phyloP scores from a whole-genome alignment of 495 filamentous ascomycete genomes.

The Polyplosphaeria fusca region DNA sequence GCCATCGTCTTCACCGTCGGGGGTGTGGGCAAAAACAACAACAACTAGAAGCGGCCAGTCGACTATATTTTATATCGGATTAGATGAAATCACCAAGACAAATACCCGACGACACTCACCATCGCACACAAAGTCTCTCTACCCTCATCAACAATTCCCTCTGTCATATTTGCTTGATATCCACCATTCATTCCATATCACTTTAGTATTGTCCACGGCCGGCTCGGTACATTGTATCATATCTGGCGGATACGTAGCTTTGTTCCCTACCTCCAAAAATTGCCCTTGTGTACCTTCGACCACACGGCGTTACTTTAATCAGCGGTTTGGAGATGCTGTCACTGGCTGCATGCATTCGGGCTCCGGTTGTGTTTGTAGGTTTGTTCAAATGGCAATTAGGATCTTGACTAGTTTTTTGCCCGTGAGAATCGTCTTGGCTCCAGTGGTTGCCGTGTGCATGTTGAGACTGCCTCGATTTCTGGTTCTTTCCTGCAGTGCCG shows the following conservation, averaged over 20 bases:
- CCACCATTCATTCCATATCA: slow-evolving; percentile 20
- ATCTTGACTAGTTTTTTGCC: too few relatives aligned
- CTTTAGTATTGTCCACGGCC: slow-evolving; percentile 32
- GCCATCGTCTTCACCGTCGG: slow-evolving; percentile 27
- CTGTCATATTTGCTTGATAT: not conserved
- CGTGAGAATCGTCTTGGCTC: too few relatives aligned
- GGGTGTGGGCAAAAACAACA: slow-evolving; percentile 14
- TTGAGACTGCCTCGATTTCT: too few relatives aligned
- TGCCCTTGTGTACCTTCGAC: slow-evolving; percentile 2
- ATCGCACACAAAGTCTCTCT: not conserved
- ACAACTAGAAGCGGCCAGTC: not conserved
- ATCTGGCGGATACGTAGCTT: slow-evolving; percentile 24
- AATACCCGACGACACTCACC: not conserved
- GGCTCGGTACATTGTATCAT: slow-evolving; percentile 32
- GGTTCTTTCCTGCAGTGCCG: too few relatives aligned
- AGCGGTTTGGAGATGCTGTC: slow-evolving; percentile 9
- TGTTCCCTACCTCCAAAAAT: slow-evolving; percentile 1
- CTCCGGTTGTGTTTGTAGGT: not conserved
- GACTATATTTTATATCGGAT: not conserved
- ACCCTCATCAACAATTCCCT: not conserved
- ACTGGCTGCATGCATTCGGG: slow-evolving; percentile 20
- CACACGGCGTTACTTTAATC: slow-evolving; percentile 1
- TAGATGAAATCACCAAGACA: not conserved
- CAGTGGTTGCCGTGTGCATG: too few relatives aligned
- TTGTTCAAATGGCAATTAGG: too few relatives aligned